Evolutionary conservation across 495 filamentous ascomycete genomes (phyloP).

Genomic region (Halenospora varia): DNA sequence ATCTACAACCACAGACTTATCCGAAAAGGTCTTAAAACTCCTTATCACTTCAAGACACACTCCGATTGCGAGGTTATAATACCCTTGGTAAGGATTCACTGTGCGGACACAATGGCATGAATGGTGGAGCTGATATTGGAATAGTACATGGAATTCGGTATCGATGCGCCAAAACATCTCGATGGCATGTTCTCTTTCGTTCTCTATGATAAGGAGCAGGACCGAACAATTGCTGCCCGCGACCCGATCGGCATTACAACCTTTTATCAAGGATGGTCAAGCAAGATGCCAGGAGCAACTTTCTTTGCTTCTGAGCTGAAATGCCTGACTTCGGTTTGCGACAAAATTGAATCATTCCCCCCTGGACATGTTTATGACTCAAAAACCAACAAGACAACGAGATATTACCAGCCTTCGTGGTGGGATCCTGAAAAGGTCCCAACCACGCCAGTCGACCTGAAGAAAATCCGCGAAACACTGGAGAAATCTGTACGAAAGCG

Average conservation of each 20-base stretch:
- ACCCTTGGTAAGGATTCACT: slow-evolving; percentile 65
- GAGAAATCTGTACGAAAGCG: slow-evolving; percentile 93
- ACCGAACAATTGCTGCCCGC: slow-evolving; percentile 88
- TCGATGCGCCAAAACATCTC: slow-evolving; percentile 89
- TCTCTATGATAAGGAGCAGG: slow-evolving; percentile 86
- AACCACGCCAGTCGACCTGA: slow-evolving; percentile 74
- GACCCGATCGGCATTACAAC: slow-evolving; percentile 97
- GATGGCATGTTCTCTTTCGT: slow-evolving; percentile 99
- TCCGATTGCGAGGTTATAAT: slow-evolving; percentile 98
- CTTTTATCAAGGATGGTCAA: slow-evolving; percentile 92
- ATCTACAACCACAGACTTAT: slow-evolving; percentile 98
- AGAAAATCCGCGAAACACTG: slow-evolving; percentile 69
- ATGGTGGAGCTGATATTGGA: slow-evolving; percentile 25
- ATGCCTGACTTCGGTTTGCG: slow-evolving; percentile 87
- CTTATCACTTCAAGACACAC: slow-evolving; percentile 93
- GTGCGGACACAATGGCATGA: no score
- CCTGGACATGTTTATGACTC: slow-evolving; percentile 96
- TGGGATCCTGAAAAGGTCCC: slow-evolving; percentile 81
- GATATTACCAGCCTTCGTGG: slow-evolving; percentile 91
- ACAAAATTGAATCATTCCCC: slow-evolving; percentile 90
- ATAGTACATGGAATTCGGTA: slow-evolving; percentile 87
- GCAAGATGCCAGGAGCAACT: slow-evolving; percentile 71
- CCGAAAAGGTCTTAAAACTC: slow-evolving; percentile 73
- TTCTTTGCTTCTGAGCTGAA: slow-evolving; percentile 98
- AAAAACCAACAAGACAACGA: slow-evolving; percentile 69